These are phyloP conservation scores for Tricholomella constricta DNA, from an alignment of 768 basidiomycete species.

Conservation along the genomic window DNA sequence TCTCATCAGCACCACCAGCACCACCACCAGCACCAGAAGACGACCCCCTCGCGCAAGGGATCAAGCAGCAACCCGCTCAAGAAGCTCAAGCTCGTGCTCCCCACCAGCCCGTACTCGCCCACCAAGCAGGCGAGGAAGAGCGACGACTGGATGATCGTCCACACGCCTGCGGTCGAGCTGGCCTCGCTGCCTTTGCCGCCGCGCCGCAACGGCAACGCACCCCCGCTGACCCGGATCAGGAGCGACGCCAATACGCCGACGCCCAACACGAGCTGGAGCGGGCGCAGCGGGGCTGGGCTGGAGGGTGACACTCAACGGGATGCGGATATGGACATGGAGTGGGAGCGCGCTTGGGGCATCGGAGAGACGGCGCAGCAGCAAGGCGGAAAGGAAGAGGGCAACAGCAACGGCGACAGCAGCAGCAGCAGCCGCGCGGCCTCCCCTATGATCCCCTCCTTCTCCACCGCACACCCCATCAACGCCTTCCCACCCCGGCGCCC, in stretches of 20 bases:
- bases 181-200: slow-evolving; percentile 44
- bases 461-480: slow-evolving; percentile 47
- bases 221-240: slow-evolving; percentile 1
- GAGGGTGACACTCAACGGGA: background rate
- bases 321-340: slow-evolving; percentile 1
- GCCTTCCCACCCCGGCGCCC: slow-evolving; percentile 31
- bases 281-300: background rate
- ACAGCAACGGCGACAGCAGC: too few relatives aligned
- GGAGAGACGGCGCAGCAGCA: too few relatives aligned
- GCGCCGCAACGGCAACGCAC: slow-evolving; percentile 26
- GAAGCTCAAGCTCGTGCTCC: slow-evolving; percentile 10
- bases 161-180: slow-evolving; percentile 36
- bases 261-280: background rate
- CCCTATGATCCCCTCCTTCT: slow-evolving; percentile 54
- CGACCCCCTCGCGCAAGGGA: background rate
- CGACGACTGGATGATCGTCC: slow-evolving; percentile 37
- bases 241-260: slow-evolving; percentile 7
- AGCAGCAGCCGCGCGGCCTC: slow-evolving; percentile 22
- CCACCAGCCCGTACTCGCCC: background rate
- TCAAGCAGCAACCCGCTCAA: background rate
- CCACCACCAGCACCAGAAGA: background rate
- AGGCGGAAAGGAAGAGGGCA: slow-evolving; percentile 3
- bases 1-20: background rate
- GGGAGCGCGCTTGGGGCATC: slow-evolving; percentile 10
- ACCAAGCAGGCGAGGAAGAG: background rate